Evolutionary conservation across 2,329 filamentous ascomycete genomes (phyloP), one percentile per base, ranked within the genome.

Genomic region (Arachnomyces sp.): DNA sequence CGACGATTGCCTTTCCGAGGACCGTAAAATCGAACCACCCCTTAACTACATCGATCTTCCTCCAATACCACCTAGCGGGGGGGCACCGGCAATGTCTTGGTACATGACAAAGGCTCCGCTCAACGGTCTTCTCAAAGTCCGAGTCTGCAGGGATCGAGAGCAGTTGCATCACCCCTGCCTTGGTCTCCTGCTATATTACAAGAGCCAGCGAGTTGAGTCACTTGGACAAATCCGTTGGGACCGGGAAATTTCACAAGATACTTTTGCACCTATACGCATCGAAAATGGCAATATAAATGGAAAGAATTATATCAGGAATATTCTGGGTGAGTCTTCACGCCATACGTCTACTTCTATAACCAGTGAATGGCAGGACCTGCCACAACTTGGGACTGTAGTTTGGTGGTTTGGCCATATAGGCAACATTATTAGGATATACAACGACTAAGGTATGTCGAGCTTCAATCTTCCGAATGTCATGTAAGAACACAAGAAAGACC

Each of bases 161-260:
- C 32, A 43, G 25, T 4, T 36, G 7, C 43, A 51, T 28, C 28
- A 21, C 29, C 46, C 46, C 25, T 39, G 34, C 13, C 21, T 45
- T 4, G 45, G 42, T 17, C 30, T 49, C 6, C 34, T 47, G 8
- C 28, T 50, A n/a, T 43, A 28, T n/a, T 49, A 47, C 21, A 14
- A 16, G 13, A 40, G 46, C 14, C 6, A 18, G 15, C 46, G 47
- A 15, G 17, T 51, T 18, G 43, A 51, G 31, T 42, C 40, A 2
- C 4, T 47, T 13, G 44, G 48, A 30, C 46, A 49, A 15, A 31
- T 49, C 5, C 36, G 39, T 16, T 47, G 43, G 46, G 43, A 50
- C n/a, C 30, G 21, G 11, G 43, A 38, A 15, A 11, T 44, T 3
- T 40, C 4, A 1, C 31, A 49, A 25, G 44, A 49, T 6, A 28